A percentile compares a stretch with the other conserved stretches of the same genome.
phyloP scores from a whole-genome alignment of 352 stramenopile genomes.

The Globisporangium lucens region DNA sequence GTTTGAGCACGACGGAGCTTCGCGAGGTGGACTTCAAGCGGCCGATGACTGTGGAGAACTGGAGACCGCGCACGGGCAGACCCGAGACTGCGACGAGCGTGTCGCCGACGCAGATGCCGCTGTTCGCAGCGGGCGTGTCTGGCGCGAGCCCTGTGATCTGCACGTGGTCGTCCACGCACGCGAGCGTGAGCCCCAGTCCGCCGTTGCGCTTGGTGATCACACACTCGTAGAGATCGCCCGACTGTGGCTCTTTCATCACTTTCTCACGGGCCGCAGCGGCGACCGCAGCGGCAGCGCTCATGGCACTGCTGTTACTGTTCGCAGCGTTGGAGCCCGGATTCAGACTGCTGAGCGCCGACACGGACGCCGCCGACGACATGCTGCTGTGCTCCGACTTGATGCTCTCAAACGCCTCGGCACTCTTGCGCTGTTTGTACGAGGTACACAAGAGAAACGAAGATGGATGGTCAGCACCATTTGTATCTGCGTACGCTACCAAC shows the following conservation, averaged over 20 bases:
- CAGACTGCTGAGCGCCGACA: constrained; percentile 23
- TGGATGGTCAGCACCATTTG: background rate
- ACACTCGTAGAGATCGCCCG: constrained; percentile 79
- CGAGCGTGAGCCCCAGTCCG: constrained; percentile 66
- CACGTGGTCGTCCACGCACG: constrained; percentile 81
- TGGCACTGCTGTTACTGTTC: constrained; percentile 27
- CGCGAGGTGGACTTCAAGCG: constrained; percentile 74
- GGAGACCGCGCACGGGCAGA: constrained; percentile 64
- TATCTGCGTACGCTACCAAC: background rate
- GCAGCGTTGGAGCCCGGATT: constrained; percentile 24
- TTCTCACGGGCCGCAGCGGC: constrained; percentile 57
- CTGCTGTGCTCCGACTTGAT: constrained; percentile 27
- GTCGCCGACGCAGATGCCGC: constrained; percentile 75
- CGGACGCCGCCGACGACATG: constrained; percentile 15
- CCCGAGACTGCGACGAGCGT: constrained; percentile 73
- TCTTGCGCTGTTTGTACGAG: constrained; percentile 41
- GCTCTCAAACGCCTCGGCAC: constrained; percentile 39
- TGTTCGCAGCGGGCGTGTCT: constrained; percentile 68
- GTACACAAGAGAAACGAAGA: background rate
- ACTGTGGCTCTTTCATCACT: constrained; percentile 82
- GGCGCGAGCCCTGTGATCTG: constrained; percentile 76
- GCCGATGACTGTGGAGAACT: constrained; percentile 82
- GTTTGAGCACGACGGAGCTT: constrained; percentile 78
- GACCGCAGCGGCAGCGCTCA: constrained; percentile 22
- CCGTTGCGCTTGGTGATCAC: constrained; percentile 82